A percentile compares a stretch with the other conserved stretches of the same genome.
These are phyloP conservation scores for Fomitopsis betulina DNA, from an alignment of 1,284 basidiomycete species.

Conservation along the genomic window DNA sequence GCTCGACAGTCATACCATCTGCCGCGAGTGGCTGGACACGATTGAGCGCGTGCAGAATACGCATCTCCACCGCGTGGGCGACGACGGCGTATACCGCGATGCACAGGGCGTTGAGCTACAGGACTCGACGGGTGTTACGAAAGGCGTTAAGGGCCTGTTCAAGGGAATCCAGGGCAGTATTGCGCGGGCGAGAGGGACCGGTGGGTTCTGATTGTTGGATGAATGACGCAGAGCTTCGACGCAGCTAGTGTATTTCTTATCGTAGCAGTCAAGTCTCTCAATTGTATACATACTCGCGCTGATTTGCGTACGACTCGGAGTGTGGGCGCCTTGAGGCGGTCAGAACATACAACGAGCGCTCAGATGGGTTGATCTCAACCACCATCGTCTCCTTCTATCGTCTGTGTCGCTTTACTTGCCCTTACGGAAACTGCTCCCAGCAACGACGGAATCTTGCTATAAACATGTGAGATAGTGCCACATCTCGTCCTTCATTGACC, in stretches of 20 bases:
- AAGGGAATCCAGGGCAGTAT: constrained; percentile 29
- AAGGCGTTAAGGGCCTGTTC: constrained; percentile 25
- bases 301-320: no score
- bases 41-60: constrained; percentile 71
- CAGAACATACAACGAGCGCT: background rate
- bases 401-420: no score
- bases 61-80: constrained; percentile 54
- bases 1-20: constrained; percentile 60
- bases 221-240: background rate
- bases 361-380: background rate
- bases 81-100: constrained; percentile 70
- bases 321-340: background rate
- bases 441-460: no score
- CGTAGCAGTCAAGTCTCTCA: no score
- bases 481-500: background rate
- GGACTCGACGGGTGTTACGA: constrained; percentile 27
- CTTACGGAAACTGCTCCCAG: background rate
- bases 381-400: background rate
- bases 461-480: background rate
- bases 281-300: no score
- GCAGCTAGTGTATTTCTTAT: background rate
- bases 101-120: constrained; percentile 33
- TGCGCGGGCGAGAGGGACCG: constrained; percentile 19
- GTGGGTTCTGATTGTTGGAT: constrained; percentile 9
- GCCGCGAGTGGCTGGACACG: constrained; percentile 60